Evolutionary conservation across 2,329 filamentous ascomycete genomes (phyloP).

Genomic region (Fusarium sp.): DNA sequence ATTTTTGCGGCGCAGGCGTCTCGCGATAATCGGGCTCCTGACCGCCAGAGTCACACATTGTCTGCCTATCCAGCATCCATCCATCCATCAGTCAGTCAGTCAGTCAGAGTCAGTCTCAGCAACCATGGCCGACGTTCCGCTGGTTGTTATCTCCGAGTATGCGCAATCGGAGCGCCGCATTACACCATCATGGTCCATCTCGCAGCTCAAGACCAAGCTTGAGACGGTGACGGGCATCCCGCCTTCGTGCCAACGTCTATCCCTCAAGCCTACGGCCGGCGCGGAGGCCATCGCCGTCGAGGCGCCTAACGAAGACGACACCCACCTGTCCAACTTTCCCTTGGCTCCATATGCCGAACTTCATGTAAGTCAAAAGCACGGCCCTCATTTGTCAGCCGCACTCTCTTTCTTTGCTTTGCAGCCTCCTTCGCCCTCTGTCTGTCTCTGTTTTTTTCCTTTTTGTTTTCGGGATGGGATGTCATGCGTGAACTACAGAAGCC

Average conservation of each 20-base stretch:
- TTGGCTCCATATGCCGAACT: constrained; percentile 79
- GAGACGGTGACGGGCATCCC: constrained; percentile 94
- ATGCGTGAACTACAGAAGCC: constrained; percentile 12
- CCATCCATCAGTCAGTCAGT: constrained; percentile 3
- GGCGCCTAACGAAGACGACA: constrained; percentile 75
- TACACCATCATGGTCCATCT: constrained; percentile 89
- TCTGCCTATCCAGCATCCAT: background rate
- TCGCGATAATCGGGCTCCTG: constrained; percentile 32
- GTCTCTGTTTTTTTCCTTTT: constrained; percentile 9
- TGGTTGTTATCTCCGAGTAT: constrained; percentile 77
- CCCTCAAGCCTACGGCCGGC: constrained; percentile 65
- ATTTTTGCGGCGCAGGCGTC: constrained; percentile 37
- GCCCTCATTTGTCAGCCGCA: constrained; percentile 25
- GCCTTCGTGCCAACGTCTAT: constrained; percentile 77
- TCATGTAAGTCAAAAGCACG: constrained; percentile 66
- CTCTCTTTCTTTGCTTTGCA: constrained; percentile 10
- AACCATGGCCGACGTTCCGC: constrained; percentile 74
- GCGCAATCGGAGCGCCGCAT: constrained; percentile 87
- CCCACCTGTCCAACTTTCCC: constrained; percentile 68
- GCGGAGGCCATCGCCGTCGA: constrained; percentile 70
- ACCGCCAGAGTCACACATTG: constrained; percentile 31
- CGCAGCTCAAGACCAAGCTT: constrained; percentile 82
- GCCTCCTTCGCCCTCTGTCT: background rate
- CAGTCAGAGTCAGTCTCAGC: constrained; percentile 20
- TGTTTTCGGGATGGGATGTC: constrained; percentile 4